Evolutionary conservation across 2,329 filamentous ascomycete species (phyloP).

Genomic region (Biscogniauxia mediterranea): DNA sequence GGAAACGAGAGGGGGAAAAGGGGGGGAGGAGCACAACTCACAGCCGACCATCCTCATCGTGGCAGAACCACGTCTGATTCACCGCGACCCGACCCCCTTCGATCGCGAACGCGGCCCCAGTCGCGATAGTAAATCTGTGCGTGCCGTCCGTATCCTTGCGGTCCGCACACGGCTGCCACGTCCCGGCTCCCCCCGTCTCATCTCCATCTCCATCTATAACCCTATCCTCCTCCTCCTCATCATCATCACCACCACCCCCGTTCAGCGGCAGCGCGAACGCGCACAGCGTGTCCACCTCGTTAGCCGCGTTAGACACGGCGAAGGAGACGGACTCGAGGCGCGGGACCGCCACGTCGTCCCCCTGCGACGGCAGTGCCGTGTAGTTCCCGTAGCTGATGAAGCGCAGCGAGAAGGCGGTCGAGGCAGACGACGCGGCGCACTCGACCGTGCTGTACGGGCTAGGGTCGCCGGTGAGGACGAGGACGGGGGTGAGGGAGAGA

Average conservation of each 20-base stretch:
- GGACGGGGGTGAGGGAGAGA: neutral
- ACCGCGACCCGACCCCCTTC: conserved; percentile 4
- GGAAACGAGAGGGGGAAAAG: neutral
- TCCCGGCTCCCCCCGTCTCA: neutral
- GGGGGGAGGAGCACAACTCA: neutral
- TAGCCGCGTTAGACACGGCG: conserved; percentile 18
- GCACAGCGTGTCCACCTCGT: conserved; percentile 20
- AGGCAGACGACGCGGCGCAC: conserved; percentile 8
- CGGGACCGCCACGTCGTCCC: conserved; percentile 12
- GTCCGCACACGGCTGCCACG: conserved; percentile 25
- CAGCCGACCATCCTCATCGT: conserved; percentile 11
- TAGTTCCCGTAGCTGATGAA: conserved; percentile 24
- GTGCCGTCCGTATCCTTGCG: conserved; percentile 24
- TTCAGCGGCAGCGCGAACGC: conserved; percentile 20
- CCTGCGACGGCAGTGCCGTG: conserved; percentile 17
- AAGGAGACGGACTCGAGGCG: conserved; percentile 23
- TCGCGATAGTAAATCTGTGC: conserved; percentile 24
- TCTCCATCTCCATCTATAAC: neutral
- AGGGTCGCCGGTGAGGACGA: neutral
- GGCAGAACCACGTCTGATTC: neutral
- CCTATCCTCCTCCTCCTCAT: neutral
- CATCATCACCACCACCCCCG: neutral
- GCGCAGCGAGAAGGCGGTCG: conserved; percentile 8
- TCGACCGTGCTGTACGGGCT: neutral
- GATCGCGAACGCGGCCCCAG: conserved; percentile 19